Evolutionary conservation across 768 basidiomycete genomes (phyloP), one percentile per base, ranked within the genome.

Genomic region (Panaeolus cyanescens): DNA sequence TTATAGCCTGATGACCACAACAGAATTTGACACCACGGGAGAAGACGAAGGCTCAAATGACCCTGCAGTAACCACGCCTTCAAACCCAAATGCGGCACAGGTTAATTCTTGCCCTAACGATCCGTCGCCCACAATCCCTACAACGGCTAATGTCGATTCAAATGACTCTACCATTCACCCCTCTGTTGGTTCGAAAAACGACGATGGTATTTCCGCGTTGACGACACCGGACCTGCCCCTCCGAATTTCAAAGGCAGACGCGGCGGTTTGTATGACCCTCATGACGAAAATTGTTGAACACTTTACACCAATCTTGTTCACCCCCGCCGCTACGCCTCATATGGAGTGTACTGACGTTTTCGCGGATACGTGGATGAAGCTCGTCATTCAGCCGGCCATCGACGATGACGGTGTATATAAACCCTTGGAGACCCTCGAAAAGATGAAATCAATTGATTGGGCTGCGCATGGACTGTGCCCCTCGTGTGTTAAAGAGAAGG

Each of bases 321-420:
- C 90, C 1, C 83, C 88, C 28, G 82, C 87, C 4, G 79, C 85
- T 5, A 86, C 87, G n/a, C 74, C 78, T 1, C 91, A 92, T 68
- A 91, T 91, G 89, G 74, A 74, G 4, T 92, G 91, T 72, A 91
- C 90, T 3, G 85, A 91, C 68, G 74, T 84, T 0, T 80, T 92
- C 58, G 91, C 90, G 1, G 88, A 88, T 55, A 78, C 74, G 56
- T 92, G 91, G 91, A 88, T 91, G 83, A 62, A 78, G 22, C 75
- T 85, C 36, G 88, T 92, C n/a, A 87, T 89, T 36, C 77, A 84
- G 55, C 87, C 87, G 10, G 89, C 89, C 0, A 77, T 92, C 22
- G 80, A 79, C 17, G 75, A 79, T 59, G 82, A 83, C 59, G 87
- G 88, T 6, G 83, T 91, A 30, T 88, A 85, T 67, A 87, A 83